Percentiles rank a stretch among this genome's conserved stretches.
phyloP scores from a whole-genome alignment of 345 rosid genomes.

The Punica granatum region DNA sequence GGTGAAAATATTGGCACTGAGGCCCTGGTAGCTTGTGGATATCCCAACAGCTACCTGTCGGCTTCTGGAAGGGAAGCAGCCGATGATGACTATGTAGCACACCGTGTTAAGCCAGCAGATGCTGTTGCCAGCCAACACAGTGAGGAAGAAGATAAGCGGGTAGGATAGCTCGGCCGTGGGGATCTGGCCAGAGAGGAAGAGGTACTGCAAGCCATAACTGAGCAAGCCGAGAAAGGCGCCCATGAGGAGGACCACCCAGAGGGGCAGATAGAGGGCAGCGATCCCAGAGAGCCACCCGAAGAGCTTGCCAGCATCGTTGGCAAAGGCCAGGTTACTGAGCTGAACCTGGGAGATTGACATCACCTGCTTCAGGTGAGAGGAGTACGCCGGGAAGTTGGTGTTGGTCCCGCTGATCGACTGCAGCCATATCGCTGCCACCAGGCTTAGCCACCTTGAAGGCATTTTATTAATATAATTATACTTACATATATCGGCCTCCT shows the following conservation, averaged over 20 bases:
- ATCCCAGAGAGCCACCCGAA: slow-evolving; percentile 80
- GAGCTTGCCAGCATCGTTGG: slow-evolving; percentile 88
- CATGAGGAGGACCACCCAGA: slow-evolving; percentile 60
- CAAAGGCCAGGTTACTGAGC: slow-evolving; percentile 81
- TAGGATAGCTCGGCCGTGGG: slow-evolving; percentile 39
- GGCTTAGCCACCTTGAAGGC: slow-evolving; percentile 53
- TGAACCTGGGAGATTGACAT: slow-evolving; percentile 72
- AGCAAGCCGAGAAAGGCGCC: slow-evolving; percentile 59
- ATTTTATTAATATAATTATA: neutral
- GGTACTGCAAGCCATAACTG: slow-evolving; percentile 79
- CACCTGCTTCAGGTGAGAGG: slow-evolving; percentile 67
- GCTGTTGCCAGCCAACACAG: slow-evolving; percentile 78
- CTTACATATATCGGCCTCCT: neutral
- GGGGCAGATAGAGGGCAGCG: slow-evolving; percentile 66
- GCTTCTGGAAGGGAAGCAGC: slow-evolving; percentile 34
- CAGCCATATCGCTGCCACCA: slow-evolving; percentile 70
- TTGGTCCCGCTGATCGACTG: slow-evolving; percentile 76
- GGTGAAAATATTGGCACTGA: slow-evolving; percentile 75
- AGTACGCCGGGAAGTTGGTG: slow-evolving; percentile 83
- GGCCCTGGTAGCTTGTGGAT: slow-evolving; percentile 63
- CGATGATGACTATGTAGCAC: slow-evolving; percentile 44
- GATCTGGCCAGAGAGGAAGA: slow-evolving; percentile 39
- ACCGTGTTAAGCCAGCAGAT: slow-evolving; percentile 98
- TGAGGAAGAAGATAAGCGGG: slow-evolving; percentile 43
- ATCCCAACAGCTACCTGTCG: slow-evolving; percentile 71